Evolutionary conservation across 495 filamentous ascomycete species (phyloP).

Genomic region (Lichenothelia convexa): DNA sequence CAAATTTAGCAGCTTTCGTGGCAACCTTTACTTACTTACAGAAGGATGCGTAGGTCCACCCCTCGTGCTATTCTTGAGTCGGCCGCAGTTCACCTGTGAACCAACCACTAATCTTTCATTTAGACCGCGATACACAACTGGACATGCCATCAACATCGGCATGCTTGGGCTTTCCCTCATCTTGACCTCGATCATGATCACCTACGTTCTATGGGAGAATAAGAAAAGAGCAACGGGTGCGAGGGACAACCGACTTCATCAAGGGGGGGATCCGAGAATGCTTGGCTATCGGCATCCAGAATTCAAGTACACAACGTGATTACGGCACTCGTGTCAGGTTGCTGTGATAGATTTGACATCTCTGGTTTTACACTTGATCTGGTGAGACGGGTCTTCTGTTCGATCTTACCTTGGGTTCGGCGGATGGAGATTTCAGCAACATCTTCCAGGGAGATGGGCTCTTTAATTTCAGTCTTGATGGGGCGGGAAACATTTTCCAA

Average conservation of each 20-base stretch:
- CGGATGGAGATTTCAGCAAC: too few species aligned
- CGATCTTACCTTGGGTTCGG: too few species aligned
- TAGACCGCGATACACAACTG: slow-evolving; percentile 26
- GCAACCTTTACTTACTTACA: slow-evolving; percentile 31
- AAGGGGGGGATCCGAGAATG: slow-evolving; percentile 16
- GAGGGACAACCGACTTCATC: slow-evolving; percentile 24
- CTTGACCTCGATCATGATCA: slow-evolving; percentile 18
- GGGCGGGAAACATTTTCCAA: too few species aligned
- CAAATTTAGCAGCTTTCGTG: slow-evolving; percentile 33
- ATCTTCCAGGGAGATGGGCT: too few species aligned
- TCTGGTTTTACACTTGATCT: too few species aligned
- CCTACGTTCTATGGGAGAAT: slow-evolving; percentile 30
- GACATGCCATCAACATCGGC: slow-evolving; percentile 30
- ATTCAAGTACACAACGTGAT: slow-evolving; percentile 30
- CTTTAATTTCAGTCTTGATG: too few species aligned
- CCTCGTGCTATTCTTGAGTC: slow-evolving; percentile 1
- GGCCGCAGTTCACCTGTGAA: background rate
- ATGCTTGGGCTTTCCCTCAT: slow-evolving; percentile 23
- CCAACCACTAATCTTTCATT: background rate
- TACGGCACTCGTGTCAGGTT: too few species aligned
- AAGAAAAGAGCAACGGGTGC: slow-evolving; percentile 22
- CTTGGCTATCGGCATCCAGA: slow-evolving; percentile 28
- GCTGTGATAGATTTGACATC: too few species aligned
- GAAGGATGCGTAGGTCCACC: slow-evolving; percentile 24
- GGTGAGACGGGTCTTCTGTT: too few species aligned